Percentiles rank a stretch among this genome's conserved stretches.
phyloP scores from a whole-genome alignment of 345 rosid species.

The Hibiscus syriacus region DNA sequence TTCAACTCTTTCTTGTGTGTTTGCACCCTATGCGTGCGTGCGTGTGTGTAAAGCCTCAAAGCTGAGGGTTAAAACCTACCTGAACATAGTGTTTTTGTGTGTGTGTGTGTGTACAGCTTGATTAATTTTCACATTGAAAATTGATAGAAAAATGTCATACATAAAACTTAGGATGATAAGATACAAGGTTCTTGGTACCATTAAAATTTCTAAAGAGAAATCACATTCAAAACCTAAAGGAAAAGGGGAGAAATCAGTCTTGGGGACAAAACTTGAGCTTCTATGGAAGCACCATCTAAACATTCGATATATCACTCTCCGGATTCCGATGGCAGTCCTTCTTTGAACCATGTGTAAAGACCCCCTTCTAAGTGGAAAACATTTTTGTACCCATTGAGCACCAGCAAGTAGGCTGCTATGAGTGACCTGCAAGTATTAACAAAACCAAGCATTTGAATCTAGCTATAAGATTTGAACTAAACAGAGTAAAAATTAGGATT shows the following conservation, averaged over 20 bases:
- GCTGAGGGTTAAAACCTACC: no score
- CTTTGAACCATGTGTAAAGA: constrained; percentile 71
- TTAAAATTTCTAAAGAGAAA: not conserved
- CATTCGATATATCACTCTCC: constrained; percentile 30
- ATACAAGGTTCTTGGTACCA: not conserved
- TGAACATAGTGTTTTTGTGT: no score
- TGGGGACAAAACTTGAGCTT: constrained; percentile 24
- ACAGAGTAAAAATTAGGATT: no score
- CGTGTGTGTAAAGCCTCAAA: no score
- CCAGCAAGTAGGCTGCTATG: constrained; percentile 88
- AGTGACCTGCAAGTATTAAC: constrained; percentile 77
- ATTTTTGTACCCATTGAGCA: constrained; percentile 73
- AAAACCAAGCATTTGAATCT: not conserved
- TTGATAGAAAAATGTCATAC: no score
- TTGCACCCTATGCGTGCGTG: no score
- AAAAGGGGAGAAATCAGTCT: not conserved
- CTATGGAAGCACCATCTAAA: constrained; percentile 14
- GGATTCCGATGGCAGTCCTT: constrained; percentile 58
- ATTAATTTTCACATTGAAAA: no score
- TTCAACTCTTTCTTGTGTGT: no score
- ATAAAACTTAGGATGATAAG: not conserved
- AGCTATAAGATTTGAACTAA: no score
- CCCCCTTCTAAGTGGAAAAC: constrained; percentile 96
- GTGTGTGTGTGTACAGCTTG: no score
- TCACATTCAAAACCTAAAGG: not conserved